phyloP scores from a whole-genome alignment of 495 filamentous ascomycete genomes.

The Hamigera avellanea region DNA sequence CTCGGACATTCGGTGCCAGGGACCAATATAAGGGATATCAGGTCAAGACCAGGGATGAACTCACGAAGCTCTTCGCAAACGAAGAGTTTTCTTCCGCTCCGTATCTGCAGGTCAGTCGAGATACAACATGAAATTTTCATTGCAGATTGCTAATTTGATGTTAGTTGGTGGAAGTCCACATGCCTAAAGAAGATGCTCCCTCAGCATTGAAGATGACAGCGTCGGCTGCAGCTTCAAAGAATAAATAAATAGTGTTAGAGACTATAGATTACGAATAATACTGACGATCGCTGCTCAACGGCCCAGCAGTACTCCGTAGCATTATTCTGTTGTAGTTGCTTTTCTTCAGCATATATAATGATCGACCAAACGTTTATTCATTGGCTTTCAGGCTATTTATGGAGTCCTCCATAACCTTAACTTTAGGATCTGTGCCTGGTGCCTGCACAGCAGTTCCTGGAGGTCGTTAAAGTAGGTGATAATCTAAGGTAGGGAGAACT shows the following conservation, averaged over 20 bases:
- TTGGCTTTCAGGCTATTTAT: no score
- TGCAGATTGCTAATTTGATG: slow-evolving; percentile 15
- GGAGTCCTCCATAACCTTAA: no score
- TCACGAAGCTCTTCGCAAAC: slow-evolving; percentile 56
- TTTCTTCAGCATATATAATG: no score
- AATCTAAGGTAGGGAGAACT: no score
- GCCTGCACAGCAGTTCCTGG: no score
- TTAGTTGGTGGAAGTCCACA: slow-evolving; percentile 81
- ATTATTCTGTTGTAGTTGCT: no score
- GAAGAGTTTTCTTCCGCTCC: slow-evolving; percentile 45
- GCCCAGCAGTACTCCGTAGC: no score
- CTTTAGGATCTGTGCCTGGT: no score
- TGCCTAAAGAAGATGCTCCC: slow-evolving; percentile 73
- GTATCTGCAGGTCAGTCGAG: slow-evolving; percentile 30
- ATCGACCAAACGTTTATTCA: no score
- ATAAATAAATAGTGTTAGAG: slow-evolving; percentile 36
- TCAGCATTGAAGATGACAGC: slow-evolving; percentile 53
- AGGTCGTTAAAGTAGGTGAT: no score
- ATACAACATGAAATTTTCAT: neutral
- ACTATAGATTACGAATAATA: no score
- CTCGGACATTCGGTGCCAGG: slow-evolving; percentile 55
- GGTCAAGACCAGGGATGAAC: slow-evolving; percentile 58
- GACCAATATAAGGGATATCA: slow-evolving; percentile 51
- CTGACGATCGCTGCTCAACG: no score
- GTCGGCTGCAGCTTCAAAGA: slow-evolving; percentile 53